These are phyloP conservation scores for Shiraia bambusicola DNA, from an alignment of 2,329 filamentous ascomycete genomes.

Conservation along the genomic window DNA sequence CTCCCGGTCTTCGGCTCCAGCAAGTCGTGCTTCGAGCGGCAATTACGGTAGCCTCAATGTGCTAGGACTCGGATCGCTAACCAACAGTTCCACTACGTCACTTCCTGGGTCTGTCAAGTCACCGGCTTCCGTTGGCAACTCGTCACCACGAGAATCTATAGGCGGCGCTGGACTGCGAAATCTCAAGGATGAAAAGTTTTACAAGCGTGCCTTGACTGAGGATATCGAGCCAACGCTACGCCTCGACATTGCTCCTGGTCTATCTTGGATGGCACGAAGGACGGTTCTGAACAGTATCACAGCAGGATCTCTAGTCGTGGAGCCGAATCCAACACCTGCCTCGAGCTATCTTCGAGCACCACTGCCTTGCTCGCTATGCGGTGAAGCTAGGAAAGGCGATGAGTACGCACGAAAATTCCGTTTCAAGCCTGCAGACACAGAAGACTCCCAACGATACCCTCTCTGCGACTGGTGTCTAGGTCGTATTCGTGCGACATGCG, in stretches of 20 bases:
- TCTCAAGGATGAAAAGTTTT: slow-evolving; percentile 90
- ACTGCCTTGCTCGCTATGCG: slow-evolving; percentile 82
- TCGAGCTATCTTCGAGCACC: slow-evolving; percentile 55
- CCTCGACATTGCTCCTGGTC: slow-evolving; percentile 82
- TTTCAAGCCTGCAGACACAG: slow-evolving; percentile 84
- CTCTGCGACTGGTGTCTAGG: slow-evolving; percentile 86
- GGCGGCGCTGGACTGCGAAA: slow-evolving; percentile 51
- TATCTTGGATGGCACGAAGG: slow-evolving; percentile 90
- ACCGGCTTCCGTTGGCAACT: slow-evolving; percentile 30
- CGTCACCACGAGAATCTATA: slow-evolving; percentile 39
- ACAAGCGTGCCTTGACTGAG: slow-evolving; percentile 83
- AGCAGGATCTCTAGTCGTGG: slow-evolving; percentile 83
- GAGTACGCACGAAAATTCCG: slow-evolving; percentile 77
- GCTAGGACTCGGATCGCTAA: slow-evolving; percentile 55
- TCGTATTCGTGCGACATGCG: slow-evolving; percentile 83
- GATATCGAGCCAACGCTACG: slow-evolving; percentile 94
- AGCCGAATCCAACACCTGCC: slow-evolving; percentile 60
- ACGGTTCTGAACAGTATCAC: slow-evolving; percentile 81
- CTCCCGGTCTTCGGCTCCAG: slow-evolving; percentile 55
- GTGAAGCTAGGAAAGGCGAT: slow-evolving; percentile 73
- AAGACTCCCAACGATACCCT: slow-evolving; percentile 84
- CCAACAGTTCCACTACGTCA: slow-evolving; percentile 54
- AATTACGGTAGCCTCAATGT: slow-evolving; percentile 66
- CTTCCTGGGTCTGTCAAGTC: slow-evolving; percentile 58
- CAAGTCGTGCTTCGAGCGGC: slow-evolving; percentile 70